phyloP scores from a whole-genome alignment of 2,329 filamentous ascomycete genomes.

The Pyrenochaeta sp. region DNA sequence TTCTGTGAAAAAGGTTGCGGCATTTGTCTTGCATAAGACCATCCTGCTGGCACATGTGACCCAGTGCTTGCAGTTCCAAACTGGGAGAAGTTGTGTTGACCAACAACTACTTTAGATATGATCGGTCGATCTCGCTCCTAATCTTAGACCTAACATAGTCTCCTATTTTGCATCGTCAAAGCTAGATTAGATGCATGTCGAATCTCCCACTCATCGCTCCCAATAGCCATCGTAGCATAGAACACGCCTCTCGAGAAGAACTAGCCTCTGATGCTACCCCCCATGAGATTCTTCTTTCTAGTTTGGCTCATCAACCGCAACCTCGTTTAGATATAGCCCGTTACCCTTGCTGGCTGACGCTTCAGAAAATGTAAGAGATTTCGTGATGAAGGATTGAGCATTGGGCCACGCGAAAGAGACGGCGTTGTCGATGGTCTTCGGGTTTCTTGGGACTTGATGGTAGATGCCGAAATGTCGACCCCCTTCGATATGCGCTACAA shows the following conservation, averaged over 20 bases:
- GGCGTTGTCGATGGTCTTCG: conserved; percentile 29
- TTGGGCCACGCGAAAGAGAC: conserved; percentile 36
- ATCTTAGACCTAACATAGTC: conserved; percentile 14
- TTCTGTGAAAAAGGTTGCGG: neutral
- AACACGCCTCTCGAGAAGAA: conserved; percentile 34
- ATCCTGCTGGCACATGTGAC: neutral
- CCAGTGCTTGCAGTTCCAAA: neutral
- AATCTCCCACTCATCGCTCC: conserved; percentile 26
- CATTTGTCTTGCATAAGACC: neutral
- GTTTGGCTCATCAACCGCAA: conserved; percentile 26
- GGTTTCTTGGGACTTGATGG: conserved; percentile 30
- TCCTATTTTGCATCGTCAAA: conserved; percentile 21
- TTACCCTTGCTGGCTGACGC: conserved; percentile 17
- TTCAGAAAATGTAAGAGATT: neutral
- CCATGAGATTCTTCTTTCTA: conserved; percentile 37
- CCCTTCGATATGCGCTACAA: conserved; percentile 23
- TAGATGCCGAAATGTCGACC: conserved; percentile 26
- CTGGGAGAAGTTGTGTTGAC: neutral
- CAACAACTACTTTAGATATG: too few species aligned
- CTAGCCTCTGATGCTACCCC: conserved; percentile 26
- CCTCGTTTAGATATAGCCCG: conserved; percentile 29
- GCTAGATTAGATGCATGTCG: conserved; percentile 13
- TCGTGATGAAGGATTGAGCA: conserved; percentile 31
- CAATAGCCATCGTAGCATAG: conserved; percentile 26
- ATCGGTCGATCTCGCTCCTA: neutral